Conservation (phyloP, 2,329 filamentous ascomycete genomes). For the Chaetomiaceae sp. region DNA sequence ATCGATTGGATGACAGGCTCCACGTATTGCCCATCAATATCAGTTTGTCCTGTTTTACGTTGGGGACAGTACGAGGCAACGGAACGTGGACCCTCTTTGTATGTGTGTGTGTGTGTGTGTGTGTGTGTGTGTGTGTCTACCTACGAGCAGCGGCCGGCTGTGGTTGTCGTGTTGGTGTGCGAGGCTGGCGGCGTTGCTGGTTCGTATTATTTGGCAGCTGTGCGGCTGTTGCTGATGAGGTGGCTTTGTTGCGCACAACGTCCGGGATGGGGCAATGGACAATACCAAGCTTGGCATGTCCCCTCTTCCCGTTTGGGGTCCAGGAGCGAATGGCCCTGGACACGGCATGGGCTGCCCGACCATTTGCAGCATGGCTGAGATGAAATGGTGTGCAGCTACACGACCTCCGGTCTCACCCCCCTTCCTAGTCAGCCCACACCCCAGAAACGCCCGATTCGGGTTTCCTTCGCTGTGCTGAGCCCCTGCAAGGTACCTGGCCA, state of each 20-base stretch:
- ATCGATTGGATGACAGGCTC: no score
- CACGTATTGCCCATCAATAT: background rate
- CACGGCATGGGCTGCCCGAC: no score
- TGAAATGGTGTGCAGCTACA: slow-evolving; percentile 11
- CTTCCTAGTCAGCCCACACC: slow-evolving; percentile 4
- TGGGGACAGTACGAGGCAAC: background rate
- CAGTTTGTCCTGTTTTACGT: background rate
- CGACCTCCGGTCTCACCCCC: background rate
- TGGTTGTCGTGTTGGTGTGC: slow-evolving; percentile 5
- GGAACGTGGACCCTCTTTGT: no score
- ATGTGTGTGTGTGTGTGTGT: no score
- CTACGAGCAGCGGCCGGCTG: slow-evolving; percentile 1
- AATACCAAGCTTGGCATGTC: background rate
- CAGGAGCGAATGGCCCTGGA: no score
- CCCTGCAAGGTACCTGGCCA: slow-evolving; percentile 14
- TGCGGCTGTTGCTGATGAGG: slow-evolving; percentile 1
- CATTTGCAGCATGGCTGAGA: background rate
- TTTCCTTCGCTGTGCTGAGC: background rate
- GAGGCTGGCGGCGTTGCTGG: background rate
- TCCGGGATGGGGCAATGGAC: no score
- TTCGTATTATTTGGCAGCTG: slow-evolving; percentile 5
- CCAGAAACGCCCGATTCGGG: slow-evolving; percentile 1
- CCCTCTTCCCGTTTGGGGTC: no score
- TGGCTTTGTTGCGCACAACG: slow-evolving; percentile 4
- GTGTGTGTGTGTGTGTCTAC: no score